Percentiles rank a stretch among this genome's conserved stretches.
Evolutionary conservation across 202 grass and related monocot genomes (phyloP).

Genomic region (Setaria italica): DNA sequence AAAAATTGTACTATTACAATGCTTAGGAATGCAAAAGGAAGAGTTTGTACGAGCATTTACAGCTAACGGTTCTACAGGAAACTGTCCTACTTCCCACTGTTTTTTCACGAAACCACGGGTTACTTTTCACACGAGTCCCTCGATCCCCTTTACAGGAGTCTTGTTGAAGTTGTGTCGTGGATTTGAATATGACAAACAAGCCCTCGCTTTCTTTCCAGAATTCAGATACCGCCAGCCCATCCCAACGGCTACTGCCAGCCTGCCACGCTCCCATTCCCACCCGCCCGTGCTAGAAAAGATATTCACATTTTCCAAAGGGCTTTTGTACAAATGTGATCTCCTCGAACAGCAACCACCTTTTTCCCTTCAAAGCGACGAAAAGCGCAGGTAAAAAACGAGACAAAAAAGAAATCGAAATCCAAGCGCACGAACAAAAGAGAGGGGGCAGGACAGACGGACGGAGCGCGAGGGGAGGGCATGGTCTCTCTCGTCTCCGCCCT

Average conservation of each 20-base stretch:
- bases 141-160: not conserved
- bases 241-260: conserved; percentile 33
- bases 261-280: not conserved
- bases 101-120: too few relatives aligned
- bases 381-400: conserved; percentile 11
- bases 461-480: conserved; percentile 26
- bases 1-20: not conserved
- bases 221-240: not conserved
- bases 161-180: not conserved
- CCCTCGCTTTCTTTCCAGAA: not conserved
- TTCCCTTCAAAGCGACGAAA: conserved; percentile 48
- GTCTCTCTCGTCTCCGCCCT: conserved; percentile 15
- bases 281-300: not conserved
- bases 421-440: conserved; percentile 17
- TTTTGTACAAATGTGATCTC: conserved; percentile 21
- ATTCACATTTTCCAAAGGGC: not conserved
- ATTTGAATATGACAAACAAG: not conserved
- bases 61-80: not conserved
- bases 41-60: not conserved
- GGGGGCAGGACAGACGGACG: not conserved
- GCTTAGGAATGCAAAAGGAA: not conserved
- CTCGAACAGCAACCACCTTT: conserved; percentile 22
- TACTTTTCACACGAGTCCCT: not conserved
- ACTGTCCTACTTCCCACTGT: not conserved
- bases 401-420: not conserved